Conservation (phyloP, 768 basidiomycete genomes). For the Myochromella boudieri region DNA sequence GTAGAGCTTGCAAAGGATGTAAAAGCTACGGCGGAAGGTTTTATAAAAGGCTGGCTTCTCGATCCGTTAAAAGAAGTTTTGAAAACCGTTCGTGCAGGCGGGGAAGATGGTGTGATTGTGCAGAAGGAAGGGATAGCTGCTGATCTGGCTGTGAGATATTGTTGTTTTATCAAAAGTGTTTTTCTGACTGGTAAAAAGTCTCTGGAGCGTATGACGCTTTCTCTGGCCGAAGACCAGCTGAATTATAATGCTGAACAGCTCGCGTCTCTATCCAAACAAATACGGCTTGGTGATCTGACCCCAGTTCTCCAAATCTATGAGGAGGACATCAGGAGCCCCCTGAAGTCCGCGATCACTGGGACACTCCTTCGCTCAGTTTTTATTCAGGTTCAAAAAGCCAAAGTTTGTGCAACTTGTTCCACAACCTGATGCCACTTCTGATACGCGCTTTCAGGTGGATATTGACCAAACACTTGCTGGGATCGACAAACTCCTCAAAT, state of each 20-base stretch:
- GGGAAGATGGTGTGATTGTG: conserved; percentile 74
- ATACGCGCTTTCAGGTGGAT: conserved; percentile 67
- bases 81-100: conserved; percentile 80
- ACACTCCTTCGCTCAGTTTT: conserved; percentile 82
- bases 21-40: conserved; percentile 65
- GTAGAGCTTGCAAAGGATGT: conserved; percentile 57
- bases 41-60: conserved; percentile 81
- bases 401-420: conserved; percentile 43
- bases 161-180: neutral
- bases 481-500: conserved; percentile 91
- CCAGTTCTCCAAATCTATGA: conserved; percentile 88
- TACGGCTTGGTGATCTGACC: conserved; percentile 82
- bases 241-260: conserved; percentile 64
- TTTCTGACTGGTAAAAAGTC: conserved; percentile 48
- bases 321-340: conserved; percentile 84
- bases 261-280: conserved; percentile 58
- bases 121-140: conserved; percentile 80
- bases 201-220: conserved; percentile 88
- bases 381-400: conserved; percentile 94
- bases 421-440: neutral
- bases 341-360: conserved; percentile 79
- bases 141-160: conserved; percentile 69
- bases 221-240: conserved; percentile 81
- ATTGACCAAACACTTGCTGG: conserved; percentile 87
- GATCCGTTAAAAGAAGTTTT: conserved; percentile 83